A percentile compares a stretch with the other conserved stretches of the same genome.
Evolutionary conservation across 2,329 filamentous ascomycete genomes (phyloP).

Genomic region (Penicillium janthinellum): DNA sequence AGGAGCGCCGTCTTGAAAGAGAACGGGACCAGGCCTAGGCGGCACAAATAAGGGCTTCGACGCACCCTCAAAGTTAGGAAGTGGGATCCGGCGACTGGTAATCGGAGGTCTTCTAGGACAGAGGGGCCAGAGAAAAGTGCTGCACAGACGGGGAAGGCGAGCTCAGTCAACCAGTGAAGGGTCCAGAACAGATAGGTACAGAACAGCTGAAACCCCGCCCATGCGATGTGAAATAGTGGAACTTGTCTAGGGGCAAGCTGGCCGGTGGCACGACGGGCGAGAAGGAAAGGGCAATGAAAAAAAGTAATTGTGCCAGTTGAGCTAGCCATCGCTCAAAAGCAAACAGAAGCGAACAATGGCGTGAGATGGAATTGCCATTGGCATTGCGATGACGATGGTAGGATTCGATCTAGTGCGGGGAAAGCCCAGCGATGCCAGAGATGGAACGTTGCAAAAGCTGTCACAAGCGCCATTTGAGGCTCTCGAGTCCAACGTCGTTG

Average conservation of each 20-base stretch:
- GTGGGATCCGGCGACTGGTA: background rate
- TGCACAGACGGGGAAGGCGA: constrained; percentile 3
- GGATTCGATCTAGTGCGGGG: background rate
- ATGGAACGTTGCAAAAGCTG: constrained; percentile 16
- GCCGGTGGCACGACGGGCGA: background rate
- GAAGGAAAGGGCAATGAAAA: background rate
- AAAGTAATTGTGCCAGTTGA: background rate
- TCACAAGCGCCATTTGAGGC: constrained; percentile 3
- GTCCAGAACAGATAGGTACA: background rate
- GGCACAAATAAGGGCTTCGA: constrained; percentile 2
- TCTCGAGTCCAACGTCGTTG: constrained; percentile 19
- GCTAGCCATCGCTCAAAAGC: constrained; percentile 15
- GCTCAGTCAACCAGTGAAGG: background rate
- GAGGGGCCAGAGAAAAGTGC: background rate
- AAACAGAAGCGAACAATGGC: background rate
- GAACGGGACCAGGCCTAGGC: background rate
- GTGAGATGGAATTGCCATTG: background rate
- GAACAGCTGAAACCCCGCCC: constrained; percentile 5
- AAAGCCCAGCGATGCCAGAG: constrained; percentile 4
- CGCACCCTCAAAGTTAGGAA: constrained; percentile 11
- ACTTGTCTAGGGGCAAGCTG: background rate
- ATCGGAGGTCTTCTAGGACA: background rate
- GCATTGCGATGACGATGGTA: constrained; percentile 7
- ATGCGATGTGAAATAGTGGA: constrained; percentile 9
- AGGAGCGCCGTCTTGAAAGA: background rate